phyloP scores from a whole-genome alignment of 78 protist genomes.

The Mastigamoeba balamuthi region DNA sequence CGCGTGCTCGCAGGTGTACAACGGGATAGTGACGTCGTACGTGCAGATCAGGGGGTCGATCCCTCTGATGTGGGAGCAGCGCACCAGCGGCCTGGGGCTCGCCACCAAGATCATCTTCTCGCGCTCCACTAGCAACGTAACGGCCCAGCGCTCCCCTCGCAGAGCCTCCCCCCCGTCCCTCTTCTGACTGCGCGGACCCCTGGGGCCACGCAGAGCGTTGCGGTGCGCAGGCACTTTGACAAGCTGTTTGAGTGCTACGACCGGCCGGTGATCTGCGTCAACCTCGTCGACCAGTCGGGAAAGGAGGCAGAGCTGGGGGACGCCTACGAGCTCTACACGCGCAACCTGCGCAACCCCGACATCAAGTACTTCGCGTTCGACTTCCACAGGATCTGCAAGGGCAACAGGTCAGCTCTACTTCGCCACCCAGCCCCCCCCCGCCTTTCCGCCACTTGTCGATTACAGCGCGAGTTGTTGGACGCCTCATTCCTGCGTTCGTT shows the following conservation, averaged over 20 bases:
- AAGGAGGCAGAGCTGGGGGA: conserved; percentile 35
- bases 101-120: conserved; percentile 23
- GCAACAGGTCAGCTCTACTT: conserved; percentile 24
- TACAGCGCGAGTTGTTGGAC: too few relatives aligned
- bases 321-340: conserved; percentile 16
- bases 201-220: too few relatives aligned
- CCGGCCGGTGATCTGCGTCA: conserved; percentile 16
- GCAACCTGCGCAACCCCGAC: not conserved
- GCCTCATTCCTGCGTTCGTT: too few relatives aligned
- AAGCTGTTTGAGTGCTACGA: too few relatives aligned
- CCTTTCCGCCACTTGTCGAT: conserved; percentile 9
- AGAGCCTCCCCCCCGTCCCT: conserved; percentile 4
- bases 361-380: conserved; percentile 38
- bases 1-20: not conserved
- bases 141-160: too few relatives aligned
- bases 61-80: conserved; percentile 53
- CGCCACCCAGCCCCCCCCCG: not conserved
- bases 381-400: conserved; percentile 43
- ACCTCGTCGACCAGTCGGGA: conserved; percentile 49
- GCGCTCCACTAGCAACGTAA: not conserved
- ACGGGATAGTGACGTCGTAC: conserved; percentile 13
- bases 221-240: too few relatives aligned
- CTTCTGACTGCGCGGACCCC: conserved; percentile 28
- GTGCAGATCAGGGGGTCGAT: conserved; percentile 48
- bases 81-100: conserved; percentile 1